phyloP scores from a whole-genome alignment of 2,329 filamentous ascomycete genomes.

The Corynespora cassiicola region DNA sequence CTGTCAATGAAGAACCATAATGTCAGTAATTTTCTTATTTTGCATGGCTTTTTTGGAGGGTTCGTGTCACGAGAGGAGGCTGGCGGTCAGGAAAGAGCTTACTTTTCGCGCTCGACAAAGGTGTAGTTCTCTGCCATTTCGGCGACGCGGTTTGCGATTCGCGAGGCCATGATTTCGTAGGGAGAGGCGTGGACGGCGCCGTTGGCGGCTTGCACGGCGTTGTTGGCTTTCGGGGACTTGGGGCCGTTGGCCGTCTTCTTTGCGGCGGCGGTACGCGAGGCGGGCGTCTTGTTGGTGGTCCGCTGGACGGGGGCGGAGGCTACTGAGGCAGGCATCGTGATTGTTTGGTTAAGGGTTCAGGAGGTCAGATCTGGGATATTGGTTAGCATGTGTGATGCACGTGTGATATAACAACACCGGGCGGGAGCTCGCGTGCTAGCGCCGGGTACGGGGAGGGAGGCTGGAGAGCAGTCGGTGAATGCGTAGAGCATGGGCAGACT shows the following conservation, averaged over 20 bases:
- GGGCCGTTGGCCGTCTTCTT: constrained; percentile 32
- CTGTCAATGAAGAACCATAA: too few species aligned
- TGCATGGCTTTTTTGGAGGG: too few species aligned
- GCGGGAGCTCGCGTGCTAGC: constrained; percentile 30
- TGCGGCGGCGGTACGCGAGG: constrained; percentile 37
- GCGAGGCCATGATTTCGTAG: constrained; percentile 58
- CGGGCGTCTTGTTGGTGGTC: constrained; percentile 34
- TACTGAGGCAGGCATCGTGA: constrained; percentile 43
- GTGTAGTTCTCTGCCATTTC: constrained; percentile 62
- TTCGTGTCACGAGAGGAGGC: too few species aligned
- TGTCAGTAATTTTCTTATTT: too few species aligned
- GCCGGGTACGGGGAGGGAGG: too few species aligned
- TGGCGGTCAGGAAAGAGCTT: constrained; percentile 17
- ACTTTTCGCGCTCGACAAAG: constrained; percentile 54
- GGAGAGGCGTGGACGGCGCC: constrained; percentile 46
- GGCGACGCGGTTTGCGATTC: constrained; percentile 58
- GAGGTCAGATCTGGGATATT: constrained; percentile 1
- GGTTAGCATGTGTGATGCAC: not conserved
- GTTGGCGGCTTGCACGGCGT: constrained; percentile 36
- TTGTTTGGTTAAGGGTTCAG: constrained; percentile 1
- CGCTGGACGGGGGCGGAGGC: constrained; percentile 41
- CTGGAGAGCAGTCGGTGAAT: too few species aligned
- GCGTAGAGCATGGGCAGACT: too few species aligned
- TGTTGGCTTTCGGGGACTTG: constrained; percentile 27
- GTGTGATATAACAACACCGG: too few species aligned